A percentile compares a stretch with the other conserved stretches of the same genome.
phyloP scores from a whole-genome alignment of 352 stramenopile species.

The Phytophthora pinifolia region DNA sequence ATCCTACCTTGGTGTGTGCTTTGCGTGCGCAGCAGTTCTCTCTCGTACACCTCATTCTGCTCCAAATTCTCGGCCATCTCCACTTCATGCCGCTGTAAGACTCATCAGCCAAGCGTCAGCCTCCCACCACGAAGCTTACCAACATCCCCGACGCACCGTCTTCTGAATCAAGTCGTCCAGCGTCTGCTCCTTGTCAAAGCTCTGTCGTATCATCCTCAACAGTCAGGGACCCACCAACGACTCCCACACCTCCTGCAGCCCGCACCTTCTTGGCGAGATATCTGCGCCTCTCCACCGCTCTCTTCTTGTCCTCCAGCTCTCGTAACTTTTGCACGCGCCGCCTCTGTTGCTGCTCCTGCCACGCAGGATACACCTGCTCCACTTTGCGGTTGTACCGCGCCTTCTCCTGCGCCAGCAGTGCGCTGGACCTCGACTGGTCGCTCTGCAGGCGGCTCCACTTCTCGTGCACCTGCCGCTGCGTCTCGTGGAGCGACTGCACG shows the following conservation, averaged over 20 bases:
- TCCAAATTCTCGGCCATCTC: conserved; percentile 71
- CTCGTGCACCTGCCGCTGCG: conserved; percentile 55
- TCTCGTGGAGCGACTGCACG: conserved; percentile 46
- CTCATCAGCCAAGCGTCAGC: neutral
- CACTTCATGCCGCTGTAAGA: conserved; percentile 66
- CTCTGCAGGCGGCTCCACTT: conserved; percentile 37
- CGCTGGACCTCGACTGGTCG: conserved; percentile 42
- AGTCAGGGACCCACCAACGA: neutral
- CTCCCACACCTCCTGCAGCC: neutral
- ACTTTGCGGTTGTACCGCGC: conserved; percentile 55
- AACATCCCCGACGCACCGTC: conserved; percentile 39
- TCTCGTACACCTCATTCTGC: conserved; percentile 73
- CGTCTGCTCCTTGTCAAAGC: conserved; percentile 79
- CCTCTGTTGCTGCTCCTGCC: conserved; percentile 65
- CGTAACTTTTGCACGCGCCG: conserved; percentile 54
- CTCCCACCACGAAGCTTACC: neutral
- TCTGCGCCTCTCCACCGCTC: conserved; percentile 60
- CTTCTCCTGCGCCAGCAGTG: conserved; percentile 63
- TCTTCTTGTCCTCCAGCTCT: conserved; percentile 76
- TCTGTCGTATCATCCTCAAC: conserved; percentile 34
- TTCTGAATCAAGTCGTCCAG: conserved; percentile 67
- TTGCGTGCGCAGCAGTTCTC: conserved; percentile 58
- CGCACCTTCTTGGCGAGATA: conserved; percentile 73
- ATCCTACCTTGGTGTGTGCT: conserved; percentile 45
- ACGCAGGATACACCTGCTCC: conserved; percentile 69